Evolutionary conservation across 1,284 basidiomycete genomes (phyloP).

Genomic region (Schizophyllum amplum): DNA sequence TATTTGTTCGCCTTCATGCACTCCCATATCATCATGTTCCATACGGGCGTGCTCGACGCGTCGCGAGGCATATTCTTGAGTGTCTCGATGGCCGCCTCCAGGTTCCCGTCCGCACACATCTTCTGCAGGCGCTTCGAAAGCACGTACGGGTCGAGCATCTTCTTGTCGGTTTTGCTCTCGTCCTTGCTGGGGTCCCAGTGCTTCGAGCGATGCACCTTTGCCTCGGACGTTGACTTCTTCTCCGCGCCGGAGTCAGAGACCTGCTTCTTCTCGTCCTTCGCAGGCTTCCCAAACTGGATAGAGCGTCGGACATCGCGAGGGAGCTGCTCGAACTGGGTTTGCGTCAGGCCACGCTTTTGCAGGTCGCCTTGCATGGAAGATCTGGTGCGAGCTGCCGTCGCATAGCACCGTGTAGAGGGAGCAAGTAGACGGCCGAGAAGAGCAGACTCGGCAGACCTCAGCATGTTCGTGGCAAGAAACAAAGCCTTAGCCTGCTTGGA

Average conservation of each 20-base stretch:
- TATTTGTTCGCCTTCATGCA: slow-evolving; percentile 47
- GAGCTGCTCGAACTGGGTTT: not conserved
- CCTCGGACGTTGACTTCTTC: not conserved
- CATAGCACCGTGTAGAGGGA: not conserved
- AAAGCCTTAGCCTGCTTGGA: not conserved
- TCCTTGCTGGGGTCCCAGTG: slow-evolving; percentile 18
- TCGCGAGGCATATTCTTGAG: slow-evolving; percentile 59
- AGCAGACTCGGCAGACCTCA: not conserved
- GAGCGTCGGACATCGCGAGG: not conserved
- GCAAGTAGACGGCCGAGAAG: not conserved
- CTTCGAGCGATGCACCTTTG: not conserved
- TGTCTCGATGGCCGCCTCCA: slow-evolving; percentile 51
- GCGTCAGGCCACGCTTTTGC: not conserved
- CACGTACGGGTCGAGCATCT: slow-evolving; percentile 47
- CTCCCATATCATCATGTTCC: slow-evolving; percentile 66
- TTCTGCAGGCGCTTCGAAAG: slow-evolving; percentile 50
- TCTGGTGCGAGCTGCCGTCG: not conserved
- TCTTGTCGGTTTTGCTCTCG: slow-evolving; percentile 21
- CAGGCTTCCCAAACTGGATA: not conserved
- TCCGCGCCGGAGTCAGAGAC: not conserved
- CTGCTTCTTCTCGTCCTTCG: not conserved
- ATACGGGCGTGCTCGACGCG: slow-evolving; percentile 61
- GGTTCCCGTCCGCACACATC: slow-evolving; percentile 40
- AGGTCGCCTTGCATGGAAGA: not conserved
- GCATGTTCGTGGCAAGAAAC: not conserved